Conservation (phyloP, 2,329 filamentous ascomycete species). For the Arthrobotrys conoides region DNA sequence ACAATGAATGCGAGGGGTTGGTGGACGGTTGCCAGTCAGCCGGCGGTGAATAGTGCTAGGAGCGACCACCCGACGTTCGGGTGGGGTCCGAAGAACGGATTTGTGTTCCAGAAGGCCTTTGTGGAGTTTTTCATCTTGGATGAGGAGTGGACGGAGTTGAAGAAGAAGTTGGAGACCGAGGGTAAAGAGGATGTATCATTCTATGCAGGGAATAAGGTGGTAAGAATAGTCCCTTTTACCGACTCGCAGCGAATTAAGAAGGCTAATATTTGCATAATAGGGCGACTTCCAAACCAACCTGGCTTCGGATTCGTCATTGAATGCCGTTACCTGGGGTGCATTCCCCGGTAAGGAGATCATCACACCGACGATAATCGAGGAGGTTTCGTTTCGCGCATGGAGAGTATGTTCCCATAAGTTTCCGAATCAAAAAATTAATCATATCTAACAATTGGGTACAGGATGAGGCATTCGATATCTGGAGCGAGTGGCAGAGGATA, state of each 20-base stretch:
- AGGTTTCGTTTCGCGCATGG: slow-evolving; percentile 94
- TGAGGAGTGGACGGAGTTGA: slow-evolving; percentile 79
- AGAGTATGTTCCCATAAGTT: slow-evolving; percentile 66
- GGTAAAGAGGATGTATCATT: slow-evolving; percentile 81
- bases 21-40: slow-evolving; percentile 97
- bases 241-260: not conserved
- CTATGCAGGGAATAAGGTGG: slow-evolving; percentile 80
- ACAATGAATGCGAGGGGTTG: slow-evolving; percentile 84
- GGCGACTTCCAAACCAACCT: slow-evolving; percentile 63
- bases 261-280: slow-evolving; percentile 46
- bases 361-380: slow-evolving; percentile 95
- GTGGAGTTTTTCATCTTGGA: slow-evolving; percentile 92
- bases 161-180: slow-evolving; percentile 72
- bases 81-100: slow-evolving; percentile 92
- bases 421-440: not conserved
- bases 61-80: slow-evolving; percentile 86
- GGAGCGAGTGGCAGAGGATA: slow-evolving; percentile 91
- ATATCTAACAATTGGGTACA: slow-evolving; percentile 18
- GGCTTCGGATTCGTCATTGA: slow-evolving; percentile 70
- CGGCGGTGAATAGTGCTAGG: slow-evolving; percentile 86
- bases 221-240: slow-evolving; percentile 11
- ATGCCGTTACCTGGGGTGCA: slow-evolving; percentile 96
- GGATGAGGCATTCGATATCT: slow-evolving; percentile 96
- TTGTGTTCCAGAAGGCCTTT: slow-evolving; percentile 98
- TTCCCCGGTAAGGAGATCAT: slow-evolving; percentile 97